A percentile compares a stretch with the other conserved stretches of the same genome.
Evolutionary conservation across 1,284 basidiomycete genomes (phyloP).

Genomic region (Ganoderma sinense): DNA sequence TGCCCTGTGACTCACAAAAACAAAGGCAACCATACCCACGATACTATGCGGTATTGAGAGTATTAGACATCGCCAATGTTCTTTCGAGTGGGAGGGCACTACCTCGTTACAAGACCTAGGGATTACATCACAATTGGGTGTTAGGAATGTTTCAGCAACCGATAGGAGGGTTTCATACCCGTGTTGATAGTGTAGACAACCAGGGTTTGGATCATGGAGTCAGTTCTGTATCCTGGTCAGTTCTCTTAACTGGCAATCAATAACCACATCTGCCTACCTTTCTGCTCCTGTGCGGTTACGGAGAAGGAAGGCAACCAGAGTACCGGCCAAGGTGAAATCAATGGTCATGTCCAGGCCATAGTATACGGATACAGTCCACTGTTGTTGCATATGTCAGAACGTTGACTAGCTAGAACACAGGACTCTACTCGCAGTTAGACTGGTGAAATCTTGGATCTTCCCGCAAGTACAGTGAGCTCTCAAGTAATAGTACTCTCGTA

Average conservation of each 20-base stretch:
- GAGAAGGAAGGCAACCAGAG: neutral
- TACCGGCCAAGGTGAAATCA: neutral
- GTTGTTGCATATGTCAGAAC: too few relatives aligned
- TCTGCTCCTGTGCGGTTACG: neutral
- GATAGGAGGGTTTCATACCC: neutral
- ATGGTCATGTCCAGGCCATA: neutral
- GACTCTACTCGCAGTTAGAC: neutral
- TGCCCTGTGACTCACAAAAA: neutral
- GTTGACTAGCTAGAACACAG: neutral
- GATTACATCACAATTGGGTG: neutral
- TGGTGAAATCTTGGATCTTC: neutral
- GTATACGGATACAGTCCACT: slow-evolving; percentile 4
- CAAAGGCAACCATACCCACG: neutral
- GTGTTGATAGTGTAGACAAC: slow-evolving; percentile 7
- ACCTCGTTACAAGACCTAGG: neutral
- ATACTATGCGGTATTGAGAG: neutral
- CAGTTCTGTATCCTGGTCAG: neutral
- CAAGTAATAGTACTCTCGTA: neutral
- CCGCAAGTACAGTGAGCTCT: neutral
- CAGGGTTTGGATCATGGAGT: slow-evolving; percentile 1
- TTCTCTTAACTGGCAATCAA: neutral
- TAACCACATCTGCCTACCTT: neutral
- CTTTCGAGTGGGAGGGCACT: neutral
- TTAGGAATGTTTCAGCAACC: neutral
- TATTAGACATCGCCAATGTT: neutral